Evolutionary conservation across 2,329 filamentous ascomycete genomes (phyloP).

Genomic region (Verticillium dahliae): DNA sequence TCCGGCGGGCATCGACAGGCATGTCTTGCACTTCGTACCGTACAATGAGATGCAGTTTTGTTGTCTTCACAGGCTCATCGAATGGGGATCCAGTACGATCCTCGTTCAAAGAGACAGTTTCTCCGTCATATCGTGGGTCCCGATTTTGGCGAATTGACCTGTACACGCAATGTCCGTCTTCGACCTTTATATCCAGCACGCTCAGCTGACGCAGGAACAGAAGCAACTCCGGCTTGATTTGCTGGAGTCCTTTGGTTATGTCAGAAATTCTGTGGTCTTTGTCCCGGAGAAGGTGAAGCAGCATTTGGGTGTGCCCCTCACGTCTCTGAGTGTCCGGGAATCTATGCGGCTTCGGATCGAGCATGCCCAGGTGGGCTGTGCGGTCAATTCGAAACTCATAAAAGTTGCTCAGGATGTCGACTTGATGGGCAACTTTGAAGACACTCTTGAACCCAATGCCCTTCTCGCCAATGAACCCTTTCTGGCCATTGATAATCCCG

Average conservation of each 20-base stretch:
- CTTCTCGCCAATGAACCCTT: constrained; percentile 26
- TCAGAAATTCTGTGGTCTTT: constrained; percentile 4
- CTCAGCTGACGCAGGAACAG: constrained; percentile 19
- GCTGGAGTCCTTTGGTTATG: constrained; percentile 8
- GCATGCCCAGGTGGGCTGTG: constrained; percentile 22
- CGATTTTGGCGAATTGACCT: background rate
- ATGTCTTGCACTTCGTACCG: constrained; percentile 1
- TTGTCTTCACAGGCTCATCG: constrained; percentile 4
- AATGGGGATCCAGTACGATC: background rate
- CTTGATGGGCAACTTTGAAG: constrained; percentile 22
- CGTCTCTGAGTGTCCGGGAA: background rate
- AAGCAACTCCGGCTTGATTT: constrained; percentile 16
- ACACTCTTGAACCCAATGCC: constrained; percentile 30
- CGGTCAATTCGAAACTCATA: constrained; percentile 24
- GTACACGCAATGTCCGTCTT: background rate
- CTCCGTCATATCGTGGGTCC: background rate
- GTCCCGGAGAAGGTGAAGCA: background rate
- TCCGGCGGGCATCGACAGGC: constrained; percentile 2
- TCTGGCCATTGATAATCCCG: constrained; percentile 3
- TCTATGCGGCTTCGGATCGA: constrained; percentile 17
- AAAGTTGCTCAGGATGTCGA: constrained; percentile 20
- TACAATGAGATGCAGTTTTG: background rate
- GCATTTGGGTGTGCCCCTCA: constrained; percentile 1
- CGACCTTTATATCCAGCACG: constrained; percentile 3
- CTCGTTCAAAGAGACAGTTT: background rate